Evolutionary conservation across 1,284 basidiomycete species (phyloP).

Genomic region (Trametes hirsuta): DNA sequence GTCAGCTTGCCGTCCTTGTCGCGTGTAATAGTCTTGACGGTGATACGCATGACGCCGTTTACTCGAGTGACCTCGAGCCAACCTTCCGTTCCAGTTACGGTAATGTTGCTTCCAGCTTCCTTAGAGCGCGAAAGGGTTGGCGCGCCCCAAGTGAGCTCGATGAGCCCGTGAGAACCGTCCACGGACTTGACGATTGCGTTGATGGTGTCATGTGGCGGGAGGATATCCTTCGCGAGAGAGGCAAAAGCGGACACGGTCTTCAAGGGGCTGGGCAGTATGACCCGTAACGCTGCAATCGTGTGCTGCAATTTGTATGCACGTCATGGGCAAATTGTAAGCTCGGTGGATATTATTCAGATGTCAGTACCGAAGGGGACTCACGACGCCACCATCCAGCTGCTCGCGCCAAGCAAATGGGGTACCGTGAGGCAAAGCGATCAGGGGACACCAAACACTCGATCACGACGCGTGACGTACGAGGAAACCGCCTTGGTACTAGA

Average conservation of each 20-base stretch:
- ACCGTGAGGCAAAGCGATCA: slow-evolving; percentile 19
- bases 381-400: slow-evolving; percentile 73
- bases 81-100: slow-evolving; percentile 64
- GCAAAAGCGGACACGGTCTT: slow-evolving; percentile 65
- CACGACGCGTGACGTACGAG: slow-evolving; percentile 48
- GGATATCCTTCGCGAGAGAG: slow-evolving; percentile 68
- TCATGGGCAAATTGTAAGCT: neutral
- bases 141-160: slow-evolving; percentile 60
- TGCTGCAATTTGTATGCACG: slow-evolving; percentile 45
- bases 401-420: slow-evolving; percentile 5
- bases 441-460: slow-evolving; percentile 3
- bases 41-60: slow-evolving; percentile 38
- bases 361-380: slow-evolving; percentile 39
- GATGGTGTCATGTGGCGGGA: slow-evolving; percentile 79
- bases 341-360: neutral
- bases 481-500: slow-evolving; percentile 82
- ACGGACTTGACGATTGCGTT: slow-evolving; percentile 54
- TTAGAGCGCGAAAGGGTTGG: slow-evolving; percentile 46
- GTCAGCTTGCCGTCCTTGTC: slow-evolving; percentile 47
- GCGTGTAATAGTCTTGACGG: slow-evolving; percentile 45
- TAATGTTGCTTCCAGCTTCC: slow-evolving; percentile 42
- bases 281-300: slow-evolving; percentile 62
- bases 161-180: slow-evolving; percentile 58
- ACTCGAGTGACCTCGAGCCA: slow-evolving; percentile 39
- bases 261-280: slow-evolving; percentile 57